Evolutionary conservation across 148 eudicot genomes (phyloP).

Genomic region (Heliamphora exappendiculata): DNA sequence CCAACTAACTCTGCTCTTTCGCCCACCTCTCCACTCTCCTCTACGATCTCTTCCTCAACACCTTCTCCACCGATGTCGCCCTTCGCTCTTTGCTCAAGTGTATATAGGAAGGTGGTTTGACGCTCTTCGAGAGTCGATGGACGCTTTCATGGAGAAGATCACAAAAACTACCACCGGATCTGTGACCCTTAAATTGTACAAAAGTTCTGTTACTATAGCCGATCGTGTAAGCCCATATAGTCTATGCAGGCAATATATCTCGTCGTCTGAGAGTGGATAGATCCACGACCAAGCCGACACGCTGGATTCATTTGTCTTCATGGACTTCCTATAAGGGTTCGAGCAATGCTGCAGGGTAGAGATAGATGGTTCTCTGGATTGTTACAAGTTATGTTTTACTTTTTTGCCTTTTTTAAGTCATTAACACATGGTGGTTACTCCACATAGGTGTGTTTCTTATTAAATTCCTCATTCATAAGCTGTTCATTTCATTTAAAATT

Average conservation of each 20-base stretch:
- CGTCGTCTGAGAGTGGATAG: conserved; percentile 68
- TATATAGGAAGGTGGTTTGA: conserved; percentile 88
- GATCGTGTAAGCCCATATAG: conserved; percentile 63
- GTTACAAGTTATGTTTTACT: too few species aligned
- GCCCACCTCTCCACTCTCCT: too few species aligned
- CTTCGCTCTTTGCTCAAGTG: too few species aligned
- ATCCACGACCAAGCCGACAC: conserved; percentile 84
- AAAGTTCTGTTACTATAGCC: conserved; percentile 55
- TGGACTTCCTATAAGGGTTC: conserved; percentile 64
- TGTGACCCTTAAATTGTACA: conserved; percentile 68
- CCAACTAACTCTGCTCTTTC: too few species aligned
- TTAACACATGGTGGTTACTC: too few species aligned
- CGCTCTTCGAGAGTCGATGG: conserved; percentile 72
- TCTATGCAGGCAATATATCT: conserved; percentile 70
- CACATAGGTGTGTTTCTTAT: too few species aligned
- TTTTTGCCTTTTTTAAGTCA: too few species aligned
- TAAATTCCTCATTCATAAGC: too few species aligned
- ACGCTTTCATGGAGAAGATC: conserved; percentile 70
- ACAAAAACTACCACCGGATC: conserved; percentile 71
- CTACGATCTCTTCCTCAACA: too few species aligned
- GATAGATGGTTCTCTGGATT: conserved; percentile 7
- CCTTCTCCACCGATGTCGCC: too few species aligned
- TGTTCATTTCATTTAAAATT: too few species aligned
- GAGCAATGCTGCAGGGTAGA: conserved; percentile 66
- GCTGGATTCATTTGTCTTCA: conserved; percentile 74